A percentile compares a stretch with the other conserved stretches of the same genome.
Evolutionary conservation across 2,329 filamentous ascomycete species (phyloP).

Genomic region (Epichloe amarillans): DNA sequence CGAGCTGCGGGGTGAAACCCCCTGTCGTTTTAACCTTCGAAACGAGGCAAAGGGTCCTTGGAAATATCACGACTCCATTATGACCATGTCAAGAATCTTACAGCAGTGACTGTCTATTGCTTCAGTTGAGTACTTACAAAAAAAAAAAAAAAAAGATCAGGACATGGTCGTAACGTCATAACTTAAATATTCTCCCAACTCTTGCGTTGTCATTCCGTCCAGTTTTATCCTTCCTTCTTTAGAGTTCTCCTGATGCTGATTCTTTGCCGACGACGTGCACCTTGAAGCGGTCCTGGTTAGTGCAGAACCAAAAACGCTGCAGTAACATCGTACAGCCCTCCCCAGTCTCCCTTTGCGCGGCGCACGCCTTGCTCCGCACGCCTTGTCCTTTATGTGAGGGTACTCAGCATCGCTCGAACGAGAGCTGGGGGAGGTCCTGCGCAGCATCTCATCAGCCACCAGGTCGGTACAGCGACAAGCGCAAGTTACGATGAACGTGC

Average conservation of each 20-base stretch:
- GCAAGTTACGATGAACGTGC: conserved; percentile 17
- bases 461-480: conserved; percentile 8
- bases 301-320: background rate
- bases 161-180: conserved; percentile 1
- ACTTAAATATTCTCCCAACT: background rate
- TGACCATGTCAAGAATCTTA: background rate
- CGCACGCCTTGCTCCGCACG: no score
- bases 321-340: background rate
- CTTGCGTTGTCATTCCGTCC: background rate
- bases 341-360: background rate
- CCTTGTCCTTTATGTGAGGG: conserved; percentile 40
- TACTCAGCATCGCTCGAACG: conserved; percentile 57
- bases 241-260: background rate
- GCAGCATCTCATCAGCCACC: conserved; percentile 19
- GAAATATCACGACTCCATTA: no score
- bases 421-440: conserved; percentile 52
- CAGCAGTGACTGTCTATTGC: background rate
- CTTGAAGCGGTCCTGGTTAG: background rate
- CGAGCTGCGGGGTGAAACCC: no score
- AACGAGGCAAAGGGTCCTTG: no score
- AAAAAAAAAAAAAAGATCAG: background rate
- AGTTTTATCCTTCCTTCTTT: no score
- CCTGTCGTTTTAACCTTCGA: no score
- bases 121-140: background rate
- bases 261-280: no score